Conservation (phyloP, 2,329 filamentous ascomycete genomes). For the Fusarium xylarioides region DNA sequence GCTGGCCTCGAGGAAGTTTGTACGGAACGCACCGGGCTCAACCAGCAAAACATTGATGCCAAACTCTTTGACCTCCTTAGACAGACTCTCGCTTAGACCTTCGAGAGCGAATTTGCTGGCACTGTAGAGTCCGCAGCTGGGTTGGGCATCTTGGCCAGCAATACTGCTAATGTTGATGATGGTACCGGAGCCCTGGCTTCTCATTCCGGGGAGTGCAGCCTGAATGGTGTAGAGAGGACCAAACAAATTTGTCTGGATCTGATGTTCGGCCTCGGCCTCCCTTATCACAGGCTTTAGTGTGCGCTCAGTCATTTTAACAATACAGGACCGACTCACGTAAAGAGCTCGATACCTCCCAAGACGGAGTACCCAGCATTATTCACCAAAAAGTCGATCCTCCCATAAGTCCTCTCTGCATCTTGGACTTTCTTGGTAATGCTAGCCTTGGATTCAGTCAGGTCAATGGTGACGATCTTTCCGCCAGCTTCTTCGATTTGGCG, state of each 20-base stretch:
- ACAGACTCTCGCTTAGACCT: conserved; percentile 54
- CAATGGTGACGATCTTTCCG: conserved; percentile 43
- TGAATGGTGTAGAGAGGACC: conserved; percentile 58
- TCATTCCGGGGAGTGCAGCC: conserved; percentile 58
- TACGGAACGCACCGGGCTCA: conserved; percentile 61
- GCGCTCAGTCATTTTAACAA: too few relatives aligned
- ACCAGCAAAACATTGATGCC: conserved; percentile 55
- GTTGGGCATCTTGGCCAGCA: conserved; percentile 51
- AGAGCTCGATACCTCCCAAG: conserved; percentile 34
- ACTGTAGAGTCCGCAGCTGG: conserved; percentile 55
- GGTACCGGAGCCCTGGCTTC: conserved; percentile 51
- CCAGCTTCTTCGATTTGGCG: conserved; percentile 35
- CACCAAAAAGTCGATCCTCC: conserved; percentile 58
- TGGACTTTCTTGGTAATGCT: conserved; percentile 38
- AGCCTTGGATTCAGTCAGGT: conserved; percentile 39
- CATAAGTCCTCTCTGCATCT: conserved; percentile 40
- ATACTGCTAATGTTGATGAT: conserved; percentile 59
- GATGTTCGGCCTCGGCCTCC: conserved; percentile 51
- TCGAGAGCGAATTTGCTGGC: conserved; percentile 57
- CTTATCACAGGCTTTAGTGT: conserved; percentile 30
- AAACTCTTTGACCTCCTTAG: conserved; percentile 54
- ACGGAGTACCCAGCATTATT: conserved; percentile 60
- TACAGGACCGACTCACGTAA: conserved; percentile 35
- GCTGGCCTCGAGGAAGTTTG: conserved; percentile 52
- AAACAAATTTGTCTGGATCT: conserved; percentile 60